A percentile compares a stretch with the other conserved stretches of the same genome.
phyloP scores from a whole-genome alignment of 495 filamentous ascomycete species.

The Penicillium antarcticum region DNA sequence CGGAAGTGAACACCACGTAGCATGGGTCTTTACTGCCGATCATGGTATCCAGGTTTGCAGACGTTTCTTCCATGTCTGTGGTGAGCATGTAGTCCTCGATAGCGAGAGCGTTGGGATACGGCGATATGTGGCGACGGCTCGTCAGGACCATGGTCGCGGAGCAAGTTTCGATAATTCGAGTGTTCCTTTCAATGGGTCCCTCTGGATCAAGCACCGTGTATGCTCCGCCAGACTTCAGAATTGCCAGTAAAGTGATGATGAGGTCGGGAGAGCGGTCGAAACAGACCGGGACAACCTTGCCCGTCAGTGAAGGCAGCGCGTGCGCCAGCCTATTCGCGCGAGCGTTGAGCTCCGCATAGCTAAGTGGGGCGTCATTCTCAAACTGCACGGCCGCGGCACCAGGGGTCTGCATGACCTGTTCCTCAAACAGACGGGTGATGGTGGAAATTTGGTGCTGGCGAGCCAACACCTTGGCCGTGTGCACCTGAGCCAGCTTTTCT shows the following conservation, averaged over 20 bases:
- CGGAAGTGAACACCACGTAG: conserved; percentile 12
- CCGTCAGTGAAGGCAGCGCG: background rate
- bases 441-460: background rate
- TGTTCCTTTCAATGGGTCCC: conserved; percentile 36
- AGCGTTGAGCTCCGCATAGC: conserved; percentile 2
- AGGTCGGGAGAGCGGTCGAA: conserved; percentile 43
- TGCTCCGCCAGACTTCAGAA: conserved; percentile 47
- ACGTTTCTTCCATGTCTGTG: background rate
- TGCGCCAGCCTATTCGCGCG: background rate
- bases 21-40: background rate
- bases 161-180: conserved; percentile 9
- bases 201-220: conserved; percentile 43
- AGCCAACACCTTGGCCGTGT: background rate
- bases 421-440: conserved; percentile 1
- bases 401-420: background rate
- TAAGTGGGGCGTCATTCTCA: conserved; percentile 5
- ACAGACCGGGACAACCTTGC: conserved; percentile 36
- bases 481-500: background rate
- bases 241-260: conserved; percentile 35
- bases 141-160: conserved; percentile 5
- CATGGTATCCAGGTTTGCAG: background rate
- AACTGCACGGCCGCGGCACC: conserved; percentile 3
- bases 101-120: background rate
- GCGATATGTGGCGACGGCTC: background rate
- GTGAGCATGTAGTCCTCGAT: background rate